Evolutionary conservation across 2,329 filamentous ascomycete genomes (phyloP).

Genomic region (Cordyceps tenuipes): DNA sequence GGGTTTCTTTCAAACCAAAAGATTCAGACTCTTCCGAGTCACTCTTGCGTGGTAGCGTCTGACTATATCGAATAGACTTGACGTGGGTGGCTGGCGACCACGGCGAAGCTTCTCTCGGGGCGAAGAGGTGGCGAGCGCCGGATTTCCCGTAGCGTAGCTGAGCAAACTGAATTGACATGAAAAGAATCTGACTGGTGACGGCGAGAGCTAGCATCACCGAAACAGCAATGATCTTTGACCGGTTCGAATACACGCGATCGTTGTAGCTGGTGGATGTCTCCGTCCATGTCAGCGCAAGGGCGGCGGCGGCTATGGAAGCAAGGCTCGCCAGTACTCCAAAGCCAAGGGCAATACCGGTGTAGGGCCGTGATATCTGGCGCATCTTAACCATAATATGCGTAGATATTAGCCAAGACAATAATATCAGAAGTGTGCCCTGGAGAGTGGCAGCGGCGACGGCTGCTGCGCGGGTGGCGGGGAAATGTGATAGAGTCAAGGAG

Average conservation of each 20-base stretch:
- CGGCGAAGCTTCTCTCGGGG: conserved; percentile 17
- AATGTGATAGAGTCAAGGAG: background rate
- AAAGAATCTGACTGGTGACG: conserved; percentile 40
- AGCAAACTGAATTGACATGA: conserved; percentile 38
- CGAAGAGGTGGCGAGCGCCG: background rate
- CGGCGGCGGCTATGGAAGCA: conserved; percentile 37
- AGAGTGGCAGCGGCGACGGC: conserved; percentile 31
- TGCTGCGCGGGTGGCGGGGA: conserved; percentile 13
- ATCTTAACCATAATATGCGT: conserved; percentile 12
- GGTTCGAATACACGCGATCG: conserved; percentile 12
- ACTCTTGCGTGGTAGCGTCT: conserved; percentile 29
- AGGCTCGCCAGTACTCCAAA: conserved; percentile 31
- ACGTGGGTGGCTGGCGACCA: conserved; percentile 24
- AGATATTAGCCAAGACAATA: conserved; percentile 5
- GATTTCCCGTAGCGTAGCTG: conserved; percentile 23
- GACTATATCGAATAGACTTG: conserved; percentile 46
- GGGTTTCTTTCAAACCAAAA: conserved; percentile 32
- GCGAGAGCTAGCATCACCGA: conserved; percentile 37
- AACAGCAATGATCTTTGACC: conserved; percentile 33
- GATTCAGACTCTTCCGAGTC: conserved; percentile 26
- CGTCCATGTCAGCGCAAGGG: conserved; percentile 34
- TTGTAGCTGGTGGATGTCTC: conserved; percentile 24
- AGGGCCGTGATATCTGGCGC: conserved; percentile 18
- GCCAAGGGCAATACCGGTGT: conserved; percentile 20
- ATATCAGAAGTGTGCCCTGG: conserved; percentile 24